Evolutionary conservation across 2,329 filamentous ascomycete genomes (phyloP).

Genomic region (Stagonosporopsis vannaccii): DNA sequence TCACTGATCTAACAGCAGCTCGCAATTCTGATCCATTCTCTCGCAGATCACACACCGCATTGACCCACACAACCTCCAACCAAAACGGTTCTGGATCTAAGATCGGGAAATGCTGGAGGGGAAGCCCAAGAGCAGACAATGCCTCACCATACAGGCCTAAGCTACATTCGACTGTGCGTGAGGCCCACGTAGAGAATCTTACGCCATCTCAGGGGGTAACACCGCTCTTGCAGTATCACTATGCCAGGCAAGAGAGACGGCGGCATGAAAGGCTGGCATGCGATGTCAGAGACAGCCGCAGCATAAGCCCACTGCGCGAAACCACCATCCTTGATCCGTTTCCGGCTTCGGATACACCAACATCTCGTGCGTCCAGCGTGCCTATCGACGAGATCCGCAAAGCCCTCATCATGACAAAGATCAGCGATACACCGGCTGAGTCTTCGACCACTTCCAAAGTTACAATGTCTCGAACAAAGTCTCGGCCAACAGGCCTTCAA

Average conservation of each 20-base stretch:
- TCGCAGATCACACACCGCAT: background rate
- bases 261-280: background rate
- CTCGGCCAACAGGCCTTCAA: background rate
- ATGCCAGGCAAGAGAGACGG: background rate
- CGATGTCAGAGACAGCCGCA: background rate
- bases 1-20: background rate
- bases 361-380: background rate
- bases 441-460: background rate
- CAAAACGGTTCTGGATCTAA: background rate
- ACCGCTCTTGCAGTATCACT: background rate
- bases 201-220: background rate
- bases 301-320: background rate
- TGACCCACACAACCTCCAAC: background rate
- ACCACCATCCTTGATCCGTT: background rate
- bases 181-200: background rate
- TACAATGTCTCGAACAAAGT: background rate
- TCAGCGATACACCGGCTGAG: background rate
- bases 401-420: conserved; percentile 4
- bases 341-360: background rate
- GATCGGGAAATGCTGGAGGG: background rate
- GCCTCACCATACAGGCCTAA: background rate
- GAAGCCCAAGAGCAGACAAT: background rate
- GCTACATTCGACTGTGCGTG: background rate
- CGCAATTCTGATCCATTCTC: background rate
- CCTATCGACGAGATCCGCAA: background rate